Evolutionary conservation across 2,329 filamentous ascomycete genomes (phyloP).

Genomic region (Stemphylium beticola): DNA sequence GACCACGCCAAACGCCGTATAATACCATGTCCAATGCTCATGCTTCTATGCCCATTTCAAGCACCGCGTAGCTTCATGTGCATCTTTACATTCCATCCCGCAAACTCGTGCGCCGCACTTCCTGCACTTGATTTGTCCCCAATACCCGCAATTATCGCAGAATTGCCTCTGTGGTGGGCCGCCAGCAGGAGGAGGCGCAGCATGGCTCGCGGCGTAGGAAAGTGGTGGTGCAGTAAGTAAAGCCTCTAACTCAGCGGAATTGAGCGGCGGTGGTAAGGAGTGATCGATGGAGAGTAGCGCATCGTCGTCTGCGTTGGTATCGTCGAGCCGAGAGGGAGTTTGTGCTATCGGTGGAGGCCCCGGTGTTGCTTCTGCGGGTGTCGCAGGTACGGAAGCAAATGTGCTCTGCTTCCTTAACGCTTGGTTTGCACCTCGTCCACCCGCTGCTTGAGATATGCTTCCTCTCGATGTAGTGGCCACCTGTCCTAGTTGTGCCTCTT

Average conservation of each 20-base stretch:
- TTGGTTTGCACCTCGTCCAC: slow-evolving; percentile 22
- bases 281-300: slow-evolving; percentile 62
- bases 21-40: not conserved
- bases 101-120: slow-evolving; percentile 82
- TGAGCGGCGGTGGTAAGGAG: slow-evolving; percentile 63
- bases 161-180: slow-evolving; percentile 66
- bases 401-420: slow-evolving; percentile 33
- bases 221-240: slow-evolving; percentile 70
- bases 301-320: slow-evolving; percentile 49
- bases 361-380: slow-evolving; percentile 37
- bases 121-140: slow-evolving; percentile 76
- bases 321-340: slow-evolving; percentile 18
- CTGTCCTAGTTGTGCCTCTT: slow-evolving; percentile 68
- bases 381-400: slow-evolving; percentile 31
- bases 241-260: slow-evolving; percentile 66
- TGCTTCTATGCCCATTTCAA: slow-evolving; percentile 45
- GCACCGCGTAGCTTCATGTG: slow-evolving; percentile 72
- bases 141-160: slow-evolving; percentile 82
- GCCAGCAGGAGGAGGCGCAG: slow-evolving; percentile 47
- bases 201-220: slow-evolving; percentile 68
- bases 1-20: not conserved
- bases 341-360: slow-evolving; percentile 16
- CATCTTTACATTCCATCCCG: slow-evolving; percentile 74
- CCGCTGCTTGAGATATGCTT: slow-evolving; percentile 10
- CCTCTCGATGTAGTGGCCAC: slow-evolving; percentile 26